Conservation (phyloP, 331 rosid genomes). For the Quercus tomentella region DNA sequence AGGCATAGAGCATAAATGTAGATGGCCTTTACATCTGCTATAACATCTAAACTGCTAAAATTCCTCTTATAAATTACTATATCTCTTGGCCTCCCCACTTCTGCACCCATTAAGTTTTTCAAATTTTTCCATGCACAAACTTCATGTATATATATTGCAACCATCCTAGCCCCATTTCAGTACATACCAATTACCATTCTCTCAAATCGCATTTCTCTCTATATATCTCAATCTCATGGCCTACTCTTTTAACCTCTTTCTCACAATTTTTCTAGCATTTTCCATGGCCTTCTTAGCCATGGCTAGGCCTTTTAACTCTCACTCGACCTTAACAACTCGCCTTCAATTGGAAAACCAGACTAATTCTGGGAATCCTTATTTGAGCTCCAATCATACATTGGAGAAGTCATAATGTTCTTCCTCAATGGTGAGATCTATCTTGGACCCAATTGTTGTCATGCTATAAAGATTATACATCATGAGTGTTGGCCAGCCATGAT, state of each 20-base stretch:
- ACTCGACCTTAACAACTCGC: neutral
- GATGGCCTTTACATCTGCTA: too few relatives aligned
- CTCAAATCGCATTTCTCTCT: too few relatives aligned
- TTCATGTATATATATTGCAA: too few relatives aligned
- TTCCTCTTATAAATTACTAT: too few relatives aligned
- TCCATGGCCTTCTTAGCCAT: neutral
- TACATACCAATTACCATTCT: too few relatives aligned
- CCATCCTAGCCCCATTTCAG: too few relatives aligned
- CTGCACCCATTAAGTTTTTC: too few relatives aligned
- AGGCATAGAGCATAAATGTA: too few relatives aligned
- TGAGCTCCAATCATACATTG: neutral
- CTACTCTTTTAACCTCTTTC: neutral
- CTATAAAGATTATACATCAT: neutral
- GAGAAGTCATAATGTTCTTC: neutral
- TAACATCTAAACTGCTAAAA: too few relatives aligned
- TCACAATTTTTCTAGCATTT: neutral
- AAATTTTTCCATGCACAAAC: too few relatives aligned
- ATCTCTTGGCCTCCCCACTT: too few relatives aligned
- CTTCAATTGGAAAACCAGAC: neutral
- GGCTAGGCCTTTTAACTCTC: neutral
- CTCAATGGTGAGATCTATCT: neutral
- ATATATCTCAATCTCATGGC: neutral
- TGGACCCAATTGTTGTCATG: neutral
- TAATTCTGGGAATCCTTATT: neutral
- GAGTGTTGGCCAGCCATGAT: neutral